Conservation (phyloP, 2,329 filamentous ascomycete species). For the Sclerotinia borealis region DNA sequence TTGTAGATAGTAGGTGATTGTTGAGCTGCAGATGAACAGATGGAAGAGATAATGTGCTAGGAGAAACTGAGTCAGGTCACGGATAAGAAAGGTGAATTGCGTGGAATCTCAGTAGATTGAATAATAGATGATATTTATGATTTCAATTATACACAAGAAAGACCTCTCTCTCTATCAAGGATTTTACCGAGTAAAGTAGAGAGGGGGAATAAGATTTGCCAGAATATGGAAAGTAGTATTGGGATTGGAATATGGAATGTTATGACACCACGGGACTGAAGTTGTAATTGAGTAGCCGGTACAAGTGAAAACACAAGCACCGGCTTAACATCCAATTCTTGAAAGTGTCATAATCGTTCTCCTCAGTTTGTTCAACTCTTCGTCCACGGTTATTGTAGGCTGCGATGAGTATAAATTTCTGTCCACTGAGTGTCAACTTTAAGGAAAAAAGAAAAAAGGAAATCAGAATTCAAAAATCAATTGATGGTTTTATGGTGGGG, state of each 20-base stretch:
- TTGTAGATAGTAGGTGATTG: neutral
- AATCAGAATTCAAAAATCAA: neutral
- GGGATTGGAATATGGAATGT: slow-evolving; percentile 19
- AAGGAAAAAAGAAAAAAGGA: slow-evolving; percentile 36
- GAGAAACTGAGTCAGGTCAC: neutral
- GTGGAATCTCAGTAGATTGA: neutral
- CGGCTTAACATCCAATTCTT: slow-evolving; percentile 33
- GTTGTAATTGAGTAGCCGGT: slow-evolving; percentile 21
- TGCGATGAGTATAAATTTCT: slow-evolving; percentile 53
- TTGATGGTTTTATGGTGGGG: slow-evolving; percentile 9
- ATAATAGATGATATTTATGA: neutral
- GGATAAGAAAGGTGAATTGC: neutral
- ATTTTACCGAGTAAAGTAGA: neutral
- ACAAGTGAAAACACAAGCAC: too few relatives aligned
- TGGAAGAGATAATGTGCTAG: neutral
- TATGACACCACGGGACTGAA: slow-evolving; percentile 32
- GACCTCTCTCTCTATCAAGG: neutral
- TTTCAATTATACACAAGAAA: neutral
- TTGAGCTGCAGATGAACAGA: neutral
- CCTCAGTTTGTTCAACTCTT: slow-evolving; percentile 50
- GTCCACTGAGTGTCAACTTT: slow-evolving; percentile 50
- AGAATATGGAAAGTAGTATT: slow-evolving; percentile 16
- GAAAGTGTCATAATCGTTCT: slow-evolving; percentile 38
- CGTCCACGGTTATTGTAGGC: slow-evolving; percentile 41
- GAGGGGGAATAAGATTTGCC: slow-evolving; percentile 18